Conservation (phyloP, 2,329 filamentous ascomycete genomes). For the Sclerotinia glacialis region DNA sequence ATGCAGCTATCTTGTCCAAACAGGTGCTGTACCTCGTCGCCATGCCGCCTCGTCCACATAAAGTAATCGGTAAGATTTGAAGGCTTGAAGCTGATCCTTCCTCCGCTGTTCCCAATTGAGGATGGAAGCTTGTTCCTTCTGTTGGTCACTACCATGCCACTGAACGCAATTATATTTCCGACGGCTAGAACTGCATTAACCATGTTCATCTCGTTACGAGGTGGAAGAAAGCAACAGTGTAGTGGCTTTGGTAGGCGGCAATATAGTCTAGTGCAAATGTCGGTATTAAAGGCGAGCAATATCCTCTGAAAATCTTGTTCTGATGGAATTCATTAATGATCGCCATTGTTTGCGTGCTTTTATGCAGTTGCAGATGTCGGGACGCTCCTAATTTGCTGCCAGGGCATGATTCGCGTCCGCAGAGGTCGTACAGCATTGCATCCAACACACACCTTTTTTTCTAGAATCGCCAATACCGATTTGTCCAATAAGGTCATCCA, state of each 20-base stretch:
- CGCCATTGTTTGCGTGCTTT: conserved; percentile 19
- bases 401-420: conserved; percentile 14
- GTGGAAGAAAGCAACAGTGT: background rate
- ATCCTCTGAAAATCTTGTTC: conserved; percentile 16
- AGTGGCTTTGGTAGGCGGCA: conserved; percentile 17
- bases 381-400: conserved; percentile 24
- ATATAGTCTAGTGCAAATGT: conserved; percentile 16
- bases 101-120: conserved; percentile 18
- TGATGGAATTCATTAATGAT: conserved; percentile 20
- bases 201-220: conserved; percentile 17
- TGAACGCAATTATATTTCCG: conserved; percentile 18
- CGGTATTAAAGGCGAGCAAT: conserved; percentile 20
- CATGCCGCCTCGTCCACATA: conserved; percentile 22
- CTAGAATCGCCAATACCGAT: conserved; percentile 12
- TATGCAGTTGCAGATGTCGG: conserved; percentile 22
- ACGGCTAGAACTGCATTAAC: conserved; percentile 12
- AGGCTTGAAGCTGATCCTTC: conserved; percentile 21
- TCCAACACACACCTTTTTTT: conserved; percentile 8
- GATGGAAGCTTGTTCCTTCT: conserved; percentile 16
- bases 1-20: conserved; percentile 18
- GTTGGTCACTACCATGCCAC: conserved; percentile 14
- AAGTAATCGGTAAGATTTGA: conserved; percentile 23
- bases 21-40: conserved; percentile 22
- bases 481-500: conserved; percentile 9
- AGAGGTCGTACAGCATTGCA: conserved; percentile 20